Percentiles rank a stretch among this genome's conserved stretches.
Conservation (phyloP, 2,329 filamentous ascomycete species). For the Paraphaeosphaeria sporulosa region DNA sequence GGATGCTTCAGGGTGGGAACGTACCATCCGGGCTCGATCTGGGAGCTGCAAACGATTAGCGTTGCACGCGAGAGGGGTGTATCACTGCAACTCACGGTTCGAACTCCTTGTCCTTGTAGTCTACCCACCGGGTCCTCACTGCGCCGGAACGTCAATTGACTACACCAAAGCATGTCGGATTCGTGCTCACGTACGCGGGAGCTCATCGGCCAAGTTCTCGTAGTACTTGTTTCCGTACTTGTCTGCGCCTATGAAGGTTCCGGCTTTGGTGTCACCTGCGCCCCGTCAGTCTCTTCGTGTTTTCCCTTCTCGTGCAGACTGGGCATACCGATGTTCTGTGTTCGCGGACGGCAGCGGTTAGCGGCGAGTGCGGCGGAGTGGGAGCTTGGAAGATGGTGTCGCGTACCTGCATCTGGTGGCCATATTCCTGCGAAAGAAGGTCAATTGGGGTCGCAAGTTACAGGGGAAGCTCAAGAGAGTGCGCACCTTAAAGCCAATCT, state of each 20-base stretch:
- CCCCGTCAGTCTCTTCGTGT: conserved; percentile 33
- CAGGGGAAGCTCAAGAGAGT: conserved; percentile 17
- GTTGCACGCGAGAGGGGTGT: neutral
- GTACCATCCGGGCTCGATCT: conserved; percentile 91
- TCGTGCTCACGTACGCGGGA: conserved; percentile 73
- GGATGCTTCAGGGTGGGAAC: conserved; percentile 9
- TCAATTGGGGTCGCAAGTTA: conserved; percentile 41
- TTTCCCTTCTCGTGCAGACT: neutral
- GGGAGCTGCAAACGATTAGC: conserved; percentile 64
- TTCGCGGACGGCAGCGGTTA: conserved; percentile 31
- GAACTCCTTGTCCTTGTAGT: conserved; percentile 89
- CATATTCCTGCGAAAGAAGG: conserved; percentile 72
- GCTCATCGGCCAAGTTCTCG: conserved; percentile 88
- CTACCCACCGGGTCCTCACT: conserved; percentile 97
- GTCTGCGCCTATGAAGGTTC: conserved; percentile 83
- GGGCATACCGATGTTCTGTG: conserved; percentile 50
- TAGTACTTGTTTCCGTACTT: conserved; percentile 97
- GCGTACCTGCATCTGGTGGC: conserved; percentile 89
- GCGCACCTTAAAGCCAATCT: conserved; percentile 84
- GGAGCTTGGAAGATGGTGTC: conserved; percentile 32
- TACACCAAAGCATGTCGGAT: neutral
- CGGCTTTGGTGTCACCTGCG: conserved; percentile 94
- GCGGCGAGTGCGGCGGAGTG: conserved; percentile 28
- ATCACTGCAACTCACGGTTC: conserved; percentile 66
- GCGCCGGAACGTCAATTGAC: conserved; percentile 23